Percentiles rank a stretch among this genome's conserved stretches.
Conservation (phyloP, 2,329 filamentous ascomycete genomes). For the Trichoderma koningiopsis region DNA sequence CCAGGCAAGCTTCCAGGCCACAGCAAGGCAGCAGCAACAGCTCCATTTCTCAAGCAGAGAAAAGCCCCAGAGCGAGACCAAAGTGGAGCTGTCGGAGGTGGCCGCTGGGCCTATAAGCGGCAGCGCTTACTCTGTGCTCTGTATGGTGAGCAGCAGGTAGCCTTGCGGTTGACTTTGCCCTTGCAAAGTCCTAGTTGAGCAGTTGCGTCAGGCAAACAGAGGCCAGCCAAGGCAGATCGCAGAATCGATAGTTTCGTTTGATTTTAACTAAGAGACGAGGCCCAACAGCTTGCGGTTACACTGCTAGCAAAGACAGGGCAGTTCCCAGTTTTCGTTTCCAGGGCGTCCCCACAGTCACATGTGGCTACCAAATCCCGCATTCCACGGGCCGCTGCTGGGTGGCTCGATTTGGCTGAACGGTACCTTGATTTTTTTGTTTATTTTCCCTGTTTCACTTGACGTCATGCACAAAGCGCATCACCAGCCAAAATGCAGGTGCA, state of each 20-base stretch:
- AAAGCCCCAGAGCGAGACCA: background rate
- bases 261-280: background rate
- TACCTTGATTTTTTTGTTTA: background rate
- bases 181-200: background rate
- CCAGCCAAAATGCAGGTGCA: background rate
- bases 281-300: background rate
- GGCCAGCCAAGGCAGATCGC: conserved; percentile 18
- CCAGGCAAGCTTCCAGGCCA: background rate
- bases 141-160: background rate
- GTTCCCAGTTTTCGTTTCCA: background rate
- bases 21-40: conserved; percentile 3
- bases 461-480: conserved; percentile 4
- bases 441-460: conserved; percentile 15
- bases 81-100: conserved; percentile 11
- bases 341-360: background rate
- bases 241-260: conserved; percentile 7
- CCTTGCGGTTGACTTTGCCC: background rate
- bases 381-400: background rate
- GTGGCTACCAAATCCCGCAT: conserved; percentile 3
- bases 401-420: background rate
- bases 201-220: background rate
- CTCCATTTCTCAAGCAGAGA: background rate
- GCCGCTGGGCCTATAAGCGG: background rate
- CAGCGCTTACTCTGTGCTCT: background rate
- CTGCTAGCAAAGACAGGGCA: background rate